phyloP scores from a whole-genome alignment of 2,329 filamentous ascomycete genomes.

The Penicillium expansum region DNA sequence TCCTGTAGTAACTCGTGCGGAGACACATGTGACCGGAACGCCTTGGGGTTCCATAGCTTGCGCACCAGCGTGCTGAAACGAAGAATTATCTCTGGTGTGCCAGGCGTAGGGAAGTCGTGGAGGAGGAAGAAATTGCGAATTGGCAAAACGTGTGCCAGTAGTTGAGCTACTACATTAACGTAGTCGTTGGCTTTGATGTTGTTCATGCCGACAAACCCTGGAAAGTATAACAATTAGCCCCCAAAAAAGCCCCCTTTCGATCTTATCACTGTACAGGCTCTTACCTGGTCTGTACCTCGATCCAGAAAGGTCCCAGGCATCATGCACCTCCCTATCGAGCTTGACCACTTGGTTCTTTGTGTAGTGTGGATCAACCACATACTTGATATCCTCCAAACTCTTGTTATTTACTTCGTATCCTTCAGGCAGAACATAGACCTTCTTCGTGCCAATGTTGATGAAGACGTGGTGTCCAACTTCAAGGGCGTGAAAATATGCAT shows the following conservation, averaged over 20 bases:
- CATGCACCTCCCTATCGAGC: conserved; percentile 63
- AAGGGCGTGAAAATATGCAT: conserved; percentile 96
- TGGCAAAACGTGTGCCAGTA: conserved; percentile 83
- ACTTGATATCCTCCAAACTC: conserved; percentile 96
- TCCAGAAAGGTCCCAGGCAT: conserved; percentile 73
- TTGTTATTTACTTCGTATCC: conserved; percentile 95
- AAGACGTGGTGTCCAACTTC: conserved; percentile 96
- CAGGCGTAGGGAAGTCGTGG: conserved; percentile 66
- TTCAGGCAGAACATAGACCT: conserved; percentile 66
- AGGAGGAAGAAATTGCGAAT: conserved; percentile 90
- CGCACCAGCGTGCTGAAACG: conserved; percentile 85
- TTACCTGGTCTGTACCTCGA: conserved; percentile 78
- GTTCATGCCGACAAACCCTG: conserved; percentile 93
- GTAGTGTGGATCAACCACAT: conserved; percentile 89
- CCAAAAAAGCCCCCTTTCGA: not conserved
- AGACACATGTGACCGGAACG: conserved; percentile 95
- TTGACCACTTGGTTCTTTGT: conserved; percentile 74
- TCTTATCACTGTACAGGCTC: not conserved
- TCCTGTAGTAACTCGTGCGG: conserved; percentile 97
- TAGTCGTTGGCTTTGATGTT: conserved; percentile 99
- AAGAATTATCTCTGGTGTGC: conserved; percentile 74
- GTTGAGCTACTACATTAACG: conserved; percentile 90
- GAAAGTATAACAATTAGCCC: not conserved
- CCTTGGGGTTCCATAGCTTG: conserved; percentile 96
- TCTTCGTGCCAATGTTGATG: conserved; percentile 78